Evolutionary conservation across 2,329 filamentous ascomycete species (phyloP).

Genomic region (Diaporthe sp.): DNA sequence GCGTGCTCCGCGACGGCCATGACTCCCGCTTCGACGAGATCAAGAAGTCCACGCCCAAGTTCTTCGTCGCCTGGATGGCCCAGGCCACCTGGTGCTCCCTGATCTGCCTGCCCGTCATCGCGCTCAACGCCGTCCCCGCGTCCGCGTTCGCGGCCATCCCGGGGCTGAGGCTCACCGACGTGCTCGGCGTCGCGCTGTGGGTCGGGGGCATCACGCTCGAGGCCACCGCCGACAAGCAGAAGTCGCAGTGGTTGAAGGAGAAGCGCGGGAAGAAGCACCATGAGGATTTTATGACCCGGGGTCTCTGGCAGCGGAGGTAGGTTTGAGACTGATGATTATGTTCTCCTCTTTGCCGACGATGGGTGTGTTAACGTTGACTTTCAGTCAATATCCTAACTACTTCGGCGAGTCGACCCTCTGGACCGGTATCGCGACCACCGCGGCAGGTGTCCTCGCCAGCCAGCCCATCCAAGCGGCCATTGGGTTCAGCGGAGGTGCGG

Average conservation of each 20-base stretch:
- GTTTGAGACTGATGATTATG: constrained; percentile 22
- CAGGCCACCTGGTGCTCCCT: constrained; percentile 77
- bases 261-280: constrained; percentile 74
- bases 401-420: constrained; percentile 78
- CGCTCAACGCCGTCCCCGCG: constrained; percentile 70
- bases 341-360: too few relatives aligned
- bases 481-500: constrained; percentile 59
- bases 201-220: constrained; percentile 70
- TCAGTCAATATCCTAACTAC: constrained; percentile 73
- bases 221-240: constrained; percentile 71
- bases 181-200: constrained; percentile 68
- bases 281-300: constrained; percentile 73
- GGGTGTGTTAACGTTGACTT: not conserved
- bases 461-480: constrained; percentile 67
- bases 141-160: constrained; percentile 62
- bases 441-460: constrained; percentile 65
- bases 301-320: constrained; percentile 68
- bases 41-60: constrained; percentile 47
- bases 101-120: constrained; percentile 73
- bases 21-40: constrained; percentile 63
- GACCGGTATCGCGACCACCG: constrained; percentile 72
- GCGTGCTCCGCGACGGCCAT: constrained; percentile 67
- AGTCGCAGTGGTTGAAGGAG: constrained; percentile 68
- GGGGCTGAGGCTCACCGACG: constrained; percentile 59
- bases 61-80: constrained; percentile 54